Base-by-base conservation (phyloP, 306 rosid genomes). In the Betula pendula region DNA sequence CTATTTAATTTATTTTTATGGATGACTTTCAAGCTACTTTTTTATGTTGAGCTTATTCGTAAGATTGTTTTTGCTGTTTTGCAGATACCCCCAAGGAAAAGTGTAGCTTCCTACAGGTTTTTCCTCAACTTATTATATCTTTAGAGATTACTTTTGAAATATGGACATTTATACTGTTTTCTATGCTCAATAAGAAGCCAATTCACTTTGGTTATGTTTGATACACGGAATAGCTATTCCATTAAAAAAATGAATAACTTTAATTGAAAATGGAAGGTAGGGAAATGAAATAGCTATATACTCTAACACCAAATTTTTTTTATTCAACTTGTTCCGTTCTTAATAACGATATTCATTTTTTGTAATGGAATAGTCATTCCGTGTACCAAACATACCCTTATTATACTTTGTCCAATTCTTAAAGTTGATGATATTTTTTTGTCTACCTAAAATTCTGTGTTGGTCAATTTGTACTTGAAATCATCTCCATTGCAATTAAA, bases 11-110 rank as follows among this genome's bases (percentile, higher is more conserved):
- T 33, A 20, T 38, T 5, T 38, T 38, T 38, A 5, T 38, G 42
- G 42, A 38, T 38, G 49, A 49, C 11, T 72, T 25, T 69, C 68
- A 66, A 66, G 44, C 56, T 51, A 47, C 2, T 51, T 78, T 78
- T 35, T 66, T 35, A n/a, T 10, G 29, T 35, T 38, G 13, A 66
- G 9, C 44, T 66, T 66, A n/a, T 38, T 38, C 27, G 9, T 74
- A 77, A 48, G 80, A 5, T 25, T 80, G 33, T 58, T 80, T 53
- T 53, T 79, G 14, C 67, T 79, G 62, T 81, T 82, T 77, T 87
- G 91, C 94, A 95, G 99, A 92, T 95, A 83, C 99, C 97, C 19
- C 99, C 99, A 8, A 89, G 99, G 86, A 90, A 78, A 89, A 92
- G 83, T 82, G 97, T 97, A 74, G 97, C 99, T 83, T 92, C 99